A percentile compares a stretch with the other conserved stretches of the same genome.
Conservation (phyloP, 768 basidiomycete genomes). For the Phaeolepiota aurea region DNA sequence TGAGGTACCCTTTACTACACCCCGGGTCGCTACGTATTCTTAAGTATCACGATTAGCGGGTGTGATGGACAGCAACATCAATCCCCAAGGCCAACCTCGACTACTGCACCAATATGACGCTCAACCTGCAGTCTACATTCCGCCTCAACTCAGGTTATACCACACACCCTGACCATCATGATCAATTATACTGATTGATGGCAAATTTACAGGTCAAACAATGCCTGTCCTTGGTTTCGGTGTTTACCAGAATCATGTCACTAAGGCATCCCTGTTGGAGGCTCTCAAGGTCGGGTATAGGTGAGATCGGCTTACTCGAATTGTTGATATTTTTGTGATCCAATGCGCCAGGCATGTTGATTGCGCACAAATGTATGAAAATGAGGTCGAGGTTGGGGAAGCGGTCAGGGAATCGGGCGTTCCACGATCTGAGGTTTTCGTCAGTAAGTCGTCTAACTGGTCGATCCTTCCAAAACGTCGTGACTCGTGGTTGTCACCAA, state of each 20-base stretch:
- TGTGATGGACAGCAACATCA: too few relatives aligned
- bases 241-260: conserved; percentile 48
- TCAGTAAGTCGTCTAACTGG: conserved; percentile 40
- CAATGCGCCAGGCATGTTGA: conserved; percentile 41
- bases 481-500: too few relatives aligned
- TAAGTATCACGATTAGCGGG: background rate
- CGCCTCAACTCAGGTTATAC: background rate
- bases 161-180: background rate
- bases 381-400: conserved; percentile 42
- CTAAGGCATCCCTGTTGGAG: conserved; percentile 38
- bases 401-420: conserved; percentile 42
- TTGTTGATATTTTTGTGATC: background rate
- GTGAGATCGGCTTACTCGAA: conserved; percentile 21
- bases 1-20: background rate
- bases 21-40: background rate
- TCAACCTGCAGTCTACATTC: background rate
- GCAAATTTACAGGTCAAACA: conserved; percentile 22
- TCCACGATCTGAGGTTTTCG: conserved; percentile 43
- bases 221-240: conserved; percentile 57
- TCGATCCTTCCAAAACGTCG: background rate
- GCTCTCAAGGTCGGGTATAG: conserved; percentile 54
- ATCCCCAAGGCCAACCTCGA: background rate
- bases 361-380: conserved; percentile 47
- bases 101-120: background rate
- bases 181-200: conserved; percentile 1